Conservation (phyloP, 192 early-diverging fungal genomes). For the Thamnidium elegans region DNA sequence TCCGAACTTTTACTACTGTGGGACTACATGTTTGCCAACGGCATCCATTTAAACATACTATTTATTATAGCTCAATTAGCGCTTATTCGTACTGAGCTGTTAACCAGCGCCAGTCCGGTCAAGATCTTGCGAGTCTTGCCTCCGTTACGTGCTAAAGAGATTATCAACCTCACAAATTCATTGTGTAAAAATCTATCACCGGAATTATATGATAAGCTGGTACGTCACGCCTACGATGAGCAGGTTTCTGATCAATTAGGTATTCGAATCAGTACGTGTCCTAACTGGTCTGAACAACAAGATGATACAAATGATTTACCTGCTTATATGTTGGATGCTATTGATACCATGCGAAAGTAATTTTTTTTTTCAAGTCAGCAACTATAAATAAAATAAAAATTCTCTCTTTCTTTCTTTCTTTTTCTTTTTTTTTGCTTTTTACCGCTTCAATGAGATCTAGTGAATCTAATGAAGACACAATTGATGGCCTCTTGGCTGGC, state of each 20-base stretch:
- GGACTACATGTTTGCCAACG: constrained; percentile 90
- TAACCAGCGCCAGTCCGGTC: constrained; percentile 70
- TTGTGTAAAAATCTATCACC: constrained; percentile 61
- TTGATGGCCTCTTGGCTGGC: too few relatives aligned
- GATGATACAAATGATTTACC: constrained; percentile 5
- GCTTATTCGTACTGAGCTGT: constrained; percentile 69
- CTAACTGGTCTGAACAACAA: background rate
- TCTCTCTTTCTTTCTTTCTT: too few relatives aligned
- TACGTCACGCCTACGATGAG: constrained; percentile 74
- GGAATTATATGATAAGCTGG: constrained; percentile 71
- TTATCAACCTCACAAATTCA: constrained; percentile 55
- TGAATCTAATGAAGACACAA: background rate
- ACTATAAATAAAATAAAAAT: background rate
- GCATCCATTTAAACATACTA: constrained; percentile 90
- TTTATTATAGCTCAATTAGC: constrained; percentile 84
- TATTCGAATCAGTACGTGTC: constrained; percentile 7
- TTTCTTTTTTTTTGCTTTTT: background rate
- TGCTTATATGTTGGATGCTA: constrained; percentile 14
- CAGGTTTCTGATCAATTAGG: constrained; percentile 44
- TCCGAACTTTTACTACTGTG: constrained; percentile 81
- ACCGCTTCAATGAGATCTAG: background rate
- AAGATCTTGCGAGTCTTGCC: constrained; percentile 68
- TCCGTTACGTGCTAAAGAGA: constrained; percentile 55
- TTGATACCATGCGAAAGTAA: background rate
- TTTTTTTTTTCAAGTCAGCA: background rate